These are phyloP conservation scores for Stephania cephalantha DNA, from an alignment of 164 flowering plant species.

Conservation along the genomic window DNA sequence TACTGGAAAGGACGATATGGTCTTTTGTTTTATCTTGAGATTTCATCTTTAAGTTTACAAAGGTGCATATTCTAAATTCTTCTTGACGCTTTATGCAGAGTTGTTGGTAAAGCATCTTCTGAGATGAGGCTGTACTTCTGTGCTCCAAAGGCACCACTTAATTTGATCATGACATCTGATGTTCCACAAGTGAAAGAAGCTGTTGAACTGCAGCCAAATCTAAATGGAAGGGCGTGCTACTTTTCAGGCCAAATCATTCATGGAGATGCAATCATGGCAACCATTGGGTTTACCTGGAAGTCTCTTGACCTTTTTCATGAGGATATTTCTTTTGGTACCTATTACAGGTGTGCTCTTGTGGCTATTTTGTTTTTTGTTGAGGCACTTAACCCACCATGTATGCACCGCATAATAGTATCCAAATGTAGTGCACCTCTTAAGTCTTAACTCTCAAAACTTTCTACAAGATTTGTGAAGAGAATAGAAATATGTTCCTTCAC, in stretches of 20 bases:
- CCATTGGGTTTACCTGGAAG: slow-evolving; percentile 75
- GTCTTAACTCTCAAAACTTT: not conserved
- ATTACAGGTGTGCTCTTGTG: slow-evolving; percentile 55
- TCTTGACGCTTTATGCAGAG: slow-evolving; percentile 30
- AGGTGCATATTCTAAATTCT: not conserved
- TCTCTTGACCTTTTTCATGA: slow-evolving; percentile 58
- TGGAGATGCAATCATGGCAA: slow-evolving; percentile 79
- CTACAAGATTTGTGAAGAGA: not conserved
- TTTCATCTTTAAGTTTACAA: not conserved
- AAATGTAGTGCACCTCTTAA: not conserved
- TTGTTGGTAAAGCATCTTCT: slow-evolving; percentile 76
- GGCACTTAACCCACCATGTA: not conserved
- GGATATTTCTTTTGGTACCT: slow-evolving; percentile 50
- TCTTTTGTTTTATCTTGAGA: not conserved
- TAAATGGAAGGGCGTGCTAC: slow-evolving; percentile 75
- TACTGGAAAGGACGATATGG: not conserved
- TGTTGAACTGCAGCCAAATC: slow-evolving; percentile 18
- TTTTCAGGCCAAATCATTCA: slow-evolving; percentile 59
- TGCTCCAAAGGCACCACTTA: slow-evolving; percentile 27
- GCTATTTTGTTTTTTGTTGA: not conserved
- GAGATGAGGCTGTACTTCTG: slow-evolving; percentile 76
- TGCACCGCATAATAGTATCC: not conserved
- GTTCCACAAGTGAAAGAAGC: slow-evolving; percentile 19
- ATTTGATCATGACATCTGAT: slow-evolving; percentile 23
- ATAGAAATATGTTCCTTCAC: too few relatives aligned